These are phyloP conservation scores for Magnaporthiopsis rhizophila DNA, from an alignment of 2,329 filamentous ascomycete species.

Conservation along the genomic window DNA sequence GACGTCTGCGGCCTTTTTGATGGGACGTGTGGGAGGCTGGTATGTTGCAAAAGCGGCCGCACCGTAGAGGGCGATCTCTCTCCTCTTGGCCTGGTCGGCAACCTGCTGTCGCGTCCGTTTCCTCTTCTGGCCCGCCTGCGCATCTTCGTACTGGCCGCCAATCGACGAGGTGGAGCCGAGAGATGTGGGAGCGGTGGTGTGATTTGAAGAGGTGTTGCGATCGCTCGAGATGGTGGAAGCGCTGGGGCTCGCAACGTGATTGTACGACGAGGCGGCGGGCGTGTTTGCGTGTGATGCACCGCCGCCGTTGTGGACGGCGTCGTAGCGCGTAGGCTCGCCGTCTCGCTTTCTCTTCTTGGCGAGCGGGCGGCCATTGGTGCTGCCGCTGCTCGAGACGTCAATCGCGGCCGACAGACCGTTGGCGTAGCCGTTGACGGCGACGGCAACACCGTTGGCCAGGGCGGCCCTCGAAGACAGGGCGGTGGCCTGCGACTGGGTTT, in stretches of 20 bases:
- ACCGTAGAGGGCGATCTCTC: constrained; percentile 61
- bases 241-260: constrained; percentile 51
- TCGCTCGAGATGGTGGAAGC: constrained; percentile 69
- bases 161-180: constrained; percentile 58
- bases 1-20: constrained; percentile 82
- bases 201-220: constrained; percentile 69
- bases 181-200: constrained; percentile 86
- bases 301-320: constrained; percentile 59
- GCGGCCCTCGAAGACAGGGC: constrained; percentile 32
- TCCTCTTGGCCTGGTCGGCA: constrained; percentile 73
- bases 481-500: constrained; percentile 8
- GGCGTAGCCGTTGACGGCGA: constrained; percentile 16
- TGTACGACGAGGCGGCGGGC: constrained; percentile 47
- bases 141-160: constrained; percentile 57
- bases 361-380: constrained; percentile 34
- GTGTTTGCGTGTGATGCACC: constrained; percentile 60
- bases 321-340: constrained; percentile 49
- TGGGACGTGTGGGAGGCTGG: constrained; percentile 76
- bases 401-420: constrained; percentile 21
- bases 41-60: constrained; percentile 67
- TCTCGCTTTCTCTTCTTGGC: constrained; percentile 70
- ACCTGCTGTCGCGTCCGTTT: constrained; percentile 79
- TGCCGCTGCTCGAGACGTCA: constrained; percentile 17
- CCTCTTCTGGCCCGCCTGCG: constrained; percentile 72
- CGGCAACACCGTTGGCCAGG: constrained; percentile 24